phyloP scores from a whole-genome alignment of 2,329 filamentous ascomycete genomes.

The Claviceps cyperi region DNA sequence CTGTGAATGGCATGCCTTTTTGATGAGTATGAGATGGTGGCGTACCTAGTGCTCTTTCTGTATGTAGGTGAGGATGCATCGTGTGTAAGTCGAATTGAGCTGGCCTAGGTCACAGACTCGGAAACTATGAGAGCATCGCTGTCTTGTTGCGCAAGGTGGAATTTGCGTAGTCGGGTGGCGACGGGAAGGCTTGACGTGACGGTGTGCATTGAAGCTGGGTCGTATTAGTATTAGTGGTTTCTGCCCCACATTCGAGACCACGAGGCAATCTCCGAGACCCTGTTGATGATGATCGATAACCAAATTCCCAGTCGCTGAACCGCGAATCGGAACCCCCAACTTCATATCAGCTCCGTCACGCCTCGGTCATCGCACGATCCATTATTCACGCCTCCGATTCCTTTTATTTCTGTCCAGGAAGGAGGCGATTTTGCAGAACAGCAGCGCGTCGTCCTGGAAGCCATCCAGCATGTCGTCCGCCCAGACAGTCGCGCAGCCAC shows the following conservation, averaged over 20 bases:
- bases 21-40: neutral
- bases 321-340: too few species aligned
- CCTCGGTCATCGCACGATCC: too few species aligned
- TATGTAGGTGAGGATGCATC: constrained; percentile 98
- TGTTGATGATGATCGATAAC: too few species aligned
- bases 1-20: too few species aligned
- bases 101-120: neutral
- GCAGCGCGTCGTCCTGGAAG: neutral
- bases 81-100: constrained; percentile 13
- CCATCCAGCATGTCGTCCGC: constrained; percentile 1
- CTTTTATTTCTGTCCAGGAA: neutral
- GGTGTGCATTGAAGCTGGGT: too few species aligned
- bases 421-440: neutral
- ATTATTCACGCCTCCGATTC: too few species aligned
- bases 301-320: too few species aligned
- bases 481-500: constrained; percentile 22
- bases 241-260: too few species aligned
- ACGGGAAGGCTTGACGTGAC: neutral
- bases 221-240: too few species aligned
- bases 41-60: constrained; percentile 75
- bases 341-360: too few species aligned
- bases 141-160: neutral
- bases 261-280: too few species aligned
- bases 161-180: neutral
- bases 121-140: neutral